phyloP scores from a whole-genome alignment of 73 alveolate species.

The Blepharisma japonicum region DNA sequence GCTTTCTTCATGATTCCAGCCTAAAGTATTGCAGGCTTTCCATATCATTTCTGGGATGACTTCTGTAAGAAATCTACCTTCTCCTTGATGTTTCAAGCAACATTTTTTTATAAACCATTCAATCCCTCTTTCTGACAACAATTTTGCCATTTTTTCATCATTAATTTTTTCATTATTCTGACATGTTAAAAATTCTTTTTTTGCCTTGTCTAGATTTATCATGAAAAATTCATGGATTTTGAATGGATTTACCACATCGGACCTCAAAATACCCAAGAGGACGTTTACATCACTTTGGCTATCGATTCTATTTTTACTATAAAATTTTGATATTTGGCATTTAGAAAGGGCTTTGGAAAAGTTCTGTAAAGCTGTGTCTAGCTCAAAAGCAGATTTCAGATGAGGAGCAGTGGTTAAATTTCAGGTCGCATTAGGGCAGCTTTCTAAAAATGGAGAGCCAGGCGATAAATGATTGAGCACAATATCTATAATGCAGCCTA shows the following conservation, averaged over 20 bases:
- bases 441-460: constrained; percentile 66
- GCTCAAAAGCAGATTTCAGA: constrained; percentile 68
- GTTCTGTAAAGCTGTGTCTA: constrained; percentile 60
- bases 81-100: no score
- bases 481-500: constrained; percentile 65
- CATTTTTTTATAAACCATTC: no score
- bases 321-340: constrained; percentile 49
- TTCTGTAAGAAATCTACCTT: no score
- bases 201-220: constrained; percentile 32
- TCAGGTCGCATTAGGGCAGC: constrained; percentile 79
- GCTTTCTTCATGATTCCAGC: no score
- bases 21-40: no score
- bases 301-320: constrained; percentile 58
- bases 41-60: no score
- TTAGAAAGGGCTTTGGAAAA: constrained; percentile 63
- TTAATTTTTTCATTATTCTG: background rate
- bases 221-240: constrained; percentile 50
- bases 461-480: constrained; percentile 85
- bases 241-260: constrained; percentile 30
- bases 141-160: background rate
- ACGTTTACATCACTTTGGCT: constrained; percentile 65
- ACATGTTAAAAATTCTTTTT: background rate
- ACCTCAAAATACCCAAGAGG: constrained; percentile 43
- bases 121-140: no score
- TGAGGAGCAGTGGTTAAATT: constrained; percentile 73